Percentiles rank a stretch among this genome's conserved stretches.
Conservation (phyloP, 2,329 filamentous ascomycete genomes). For the Nigrospora sphaerica region DNA sequence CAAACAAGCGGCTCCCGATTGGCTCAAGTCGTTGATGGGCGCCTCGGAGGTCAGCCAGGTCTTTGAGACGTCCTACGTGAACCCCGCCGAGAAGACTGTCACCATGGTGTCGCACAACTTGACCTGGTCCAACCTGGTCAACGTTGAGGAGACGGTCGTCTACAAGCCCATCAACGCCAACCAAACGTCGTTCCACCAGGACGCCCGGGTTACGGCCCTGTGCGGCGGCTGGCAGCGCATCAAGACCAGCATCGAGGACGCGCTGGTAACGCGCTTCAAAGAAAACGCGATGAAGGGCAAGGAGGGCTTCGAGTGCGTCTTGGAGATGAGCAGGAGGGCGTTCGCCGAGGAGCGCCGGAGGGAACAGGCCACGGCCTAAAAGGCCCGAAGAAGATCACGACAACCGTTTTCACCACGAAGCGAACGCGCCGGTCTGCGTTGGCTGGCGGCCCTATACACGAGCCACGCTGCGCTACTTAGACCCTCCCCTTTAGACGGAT, state of each 20-base stretch:
- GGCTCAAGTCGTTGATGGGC: slow-evolving; percentile 75
- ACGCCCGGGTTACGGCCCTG: slow-evolving; percentile 86
- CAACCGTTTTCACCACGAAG: too few relatives aligned
- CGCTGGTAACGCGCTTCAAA: slow-evolving; percentile 78
- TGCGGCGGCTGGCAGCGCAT: slow-evolving; percentile 97
- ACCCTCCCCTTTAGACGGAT: not conserved
- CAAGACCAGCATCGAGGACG: slow-evolving; percentile 92
- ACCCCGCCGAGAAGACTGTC: slow-evolving; percentile 74
- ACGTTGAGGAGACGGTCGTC: slow-evolving; percentile 85
- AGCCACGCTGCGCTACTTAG: too few relatives aligned
- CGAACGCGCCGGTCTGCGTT: too few relatives aligned
- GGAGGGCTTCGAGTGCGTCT: slow-evolving; percentile 90
- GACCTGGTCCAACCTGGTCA: slow-evolving; percentile 85
- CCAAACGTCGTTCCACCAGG: slow-evolving; percentile 78
- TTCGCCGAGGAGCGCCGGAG: slow-evolving; percentile 83
- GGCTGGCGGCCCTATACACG: too few relatives aligned
- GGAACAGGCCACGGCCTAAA: slow-evolving; percentile 28
- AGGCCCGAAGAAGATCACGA: not conserved
- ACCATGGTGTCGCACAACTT: slow-evolving; percentile 97
- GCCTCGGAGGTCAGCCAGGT: slow-evolving; percentile 77
- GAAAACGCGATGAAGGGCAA: slow-evolving; percentile 88
- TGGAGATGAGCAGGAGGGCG: slow-evolving; percentile 86
- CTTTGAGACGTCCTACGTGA: slow-evolving; percentile 93
- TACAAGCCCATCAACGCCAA: slow-evolving; percentile 59
- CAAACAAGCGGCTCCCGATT: slow-evolving; percentile 62